A percentile compares a stretch with the other conserved stretches of the same genome.
Conservation (phyloP, 2,329 filamentous ascomycete genomes). For the Aspergillus tanneri region DNA sequence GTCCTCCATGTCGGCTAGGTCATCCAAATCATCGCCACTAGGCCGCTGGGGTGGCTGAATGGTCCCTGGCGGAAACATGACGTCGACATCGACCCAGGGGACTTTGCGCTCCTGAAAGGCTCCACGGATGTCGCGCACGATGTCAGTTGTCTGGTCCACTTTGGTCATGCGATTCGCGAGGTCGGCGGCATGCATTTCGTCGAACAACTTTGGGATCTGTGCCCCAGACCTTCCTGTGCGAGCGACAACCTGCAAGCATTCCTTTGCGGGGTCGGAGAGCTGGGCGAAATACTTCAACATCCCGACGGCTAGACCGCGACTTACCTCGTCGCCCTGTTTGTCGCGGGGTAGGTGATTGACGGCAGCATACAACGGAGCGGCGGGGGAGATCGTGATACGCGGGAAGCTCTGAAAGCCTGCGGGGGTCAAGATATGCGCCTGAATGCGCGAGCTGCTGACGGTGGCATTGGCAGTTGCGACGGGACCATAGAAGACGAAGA, state of each 20-base stretch:
- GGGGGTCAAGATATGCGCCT: slow-evolving; percentile 86
- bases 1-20: slow-evolving; percentile 48
- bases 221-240: slow-evolving; percentile 57
- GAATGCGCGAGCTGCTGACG: slow-evolving; percentile 86
- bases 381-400: slow-evolving; percentile 88
- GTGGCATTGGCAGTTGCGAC: slow-evolving; percentile 86
- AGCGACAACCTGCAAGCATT: slow-evolving; percentile 59
- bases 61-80: slow-evolving; percentile 76
- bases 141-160: slow-evolving; percentile 72
- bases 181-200: slow-evolving; percentile 89
- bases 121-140: slow-evolving; percentile 70
- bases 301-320: slow-evolving; percentile 85
- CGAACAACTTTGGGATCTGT: slow-evolving; percentile 70
- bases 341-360: slow-evolving; percentile 88
- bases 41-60: slow-evolving; percentile 64
- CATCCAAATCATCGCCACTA: slow-evolving; percentile 62
- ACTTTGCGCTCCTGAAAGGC: slow-evolving; percentile 79
- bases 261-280: slow-evolving; percentile 73
- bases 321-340: slow-evolving; percentile 92
- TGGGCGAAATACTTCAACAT: slow-evolving; percentile 93
- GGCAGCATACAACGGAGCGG: slow-evolving; percentile 84
- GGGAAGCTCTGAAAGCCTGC: slow-evolving; percentile 88
- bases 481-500: slow-evolving; percentile 89
- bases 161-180: slow-evolving; percentile 80
- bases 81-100: slow-evolving; percentile 82